Conservation (phyloP, 768 basidiomycete species). For the Pulveroboletus sp. region DNA sequence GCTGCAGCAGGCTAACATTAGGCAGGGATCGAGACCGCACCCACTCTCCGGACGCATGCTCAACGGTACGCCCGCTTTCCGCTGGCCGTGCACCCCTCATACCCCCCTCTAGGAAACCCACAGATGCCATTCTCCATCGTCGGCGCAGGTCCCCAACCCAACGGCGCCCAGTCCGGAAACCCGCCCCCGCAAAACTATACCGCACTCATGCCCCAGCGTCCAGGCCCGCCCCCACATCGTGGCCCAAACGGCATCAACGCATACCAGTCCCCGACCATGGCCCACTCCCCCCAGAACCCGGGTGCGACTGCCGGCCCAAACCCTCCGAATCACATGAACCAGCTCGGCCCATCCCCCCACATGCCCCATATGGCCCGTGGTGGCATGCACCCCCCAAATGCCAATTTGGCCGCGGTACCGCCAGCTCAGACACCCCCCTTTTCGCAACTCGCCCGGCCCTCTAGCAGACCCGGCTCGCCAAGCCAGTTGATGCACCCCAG, state of each 20-base stretch:
- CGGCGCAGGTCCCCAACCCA: slow-evolving; percentile 39
- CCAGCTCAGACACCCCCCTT: slow-evolving; percentile 42
- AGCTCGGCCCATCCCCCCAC: slow-evolving; percentile 53
- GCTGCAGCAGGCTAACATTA: slow-evolving; percentile 30
- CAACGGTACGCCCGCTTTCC: slow-evolving; percentile 28
- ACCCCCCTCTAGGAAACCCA: slow-evolving; percentile 23
- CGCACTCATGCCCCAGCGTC: slow-evolving; percentile 34
- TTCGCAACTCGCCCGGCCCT: slow-evolving; percentile 49
- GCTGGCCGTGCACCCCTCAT: slow-evolving; percentile 11
- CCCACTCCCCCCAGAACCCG: slow-evolving; percentile 54
- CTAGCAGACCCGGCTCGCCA: slow-evolving; percentile 59
- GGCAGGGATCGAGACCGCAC: slow-evolving; percentile 31
- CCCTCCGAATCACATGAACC: slow-evolving; percentile 42
- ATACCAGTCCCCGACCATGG: slow-evolving; percentile 66
- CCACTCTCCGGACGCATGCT: slow-evolving; percentile 24
- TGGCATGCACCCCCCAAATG: slow-evolving; percentile 51
- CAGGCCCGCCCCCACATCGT: slow-evolving; percentile 38
- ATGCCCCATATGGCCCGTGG: slow-evolving; percentile 40
- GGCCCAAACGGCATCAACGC: slow-evolving; percentile 44
- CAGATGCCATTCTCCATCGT: slow-evolving; percentile 26
- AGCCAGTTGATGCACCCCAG: slow-evolving; percentile 51
- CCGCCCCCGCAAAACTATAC: slow-evolving; percentile 34
- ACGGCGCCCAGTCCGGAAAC: slow-evolving; percentile 41
- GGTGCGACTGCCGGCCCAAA: slow-evolving; percentile 31
- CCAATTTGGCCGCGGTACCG: slow-evolving; percentile 36